Evolutionary conservation across 2,329 filamentous ascomycete genomes (phyloP), one percentile per base, ranked within the genome.

Genomic region (Ophiostoma ulmi): DNA sequence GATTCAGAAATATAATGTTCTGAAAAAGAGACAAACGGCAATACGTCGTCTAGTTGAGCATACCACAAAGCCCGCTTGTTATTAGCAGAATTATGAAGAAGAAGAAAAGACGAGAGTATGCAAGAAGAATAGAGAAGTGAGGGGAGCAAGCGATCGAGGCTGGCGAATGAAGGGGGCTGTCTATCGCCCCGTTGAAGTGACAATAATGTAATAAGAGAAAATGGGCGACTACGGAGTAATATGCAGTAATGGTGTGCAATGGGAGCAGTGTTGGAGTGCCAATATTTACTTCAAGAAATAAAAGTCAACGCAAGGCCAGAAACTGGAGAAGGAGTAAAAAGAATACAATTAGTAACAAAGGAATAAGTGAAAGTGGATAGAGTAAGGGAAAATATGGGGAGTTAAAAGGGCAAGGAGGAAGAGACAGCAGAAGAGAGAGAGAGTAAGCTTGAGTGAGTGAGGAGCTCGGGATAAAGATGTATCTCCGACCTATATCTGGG

Each of bases 381-480:
- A 48, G 17, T 48, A 20, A 48, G 44, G 44, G 44, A 7, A 35
- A 26, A 10, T 7, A 58, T 58, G 22, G 31, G 10, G 17, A 36
- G 58, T n/a, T 17, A 7, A 48, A 36, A 63, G 58, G 14, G 31
- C 58, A 63, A 36, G n/a, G 14, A 52, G 2, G 11, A 38, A 14
- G n/a, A 67, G n/a, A 22, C 31, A 44, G 52, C 22, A 41, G 48
- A 22, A 3, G 63, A 17, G 22, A 39, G 48, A 39, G 48, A 66
- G 52, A 35, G 8, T 64, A 39, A 38, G 26, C 22, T 13, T 31
- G 17, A 31, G 52, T 58, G 52, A 58, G 52, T 26, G n/a, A 64
- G 48, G 26, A 70, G 69, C 52, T 70, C 55, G 55, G 55, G 41
- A 36, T 66, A 63, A 63, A 70, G 66, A 20, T 64, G 55, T 68